Conservation (phyloP, 2,329 filamentous ascomycete genomes). For the Cercospora nicotianae region DNA sequence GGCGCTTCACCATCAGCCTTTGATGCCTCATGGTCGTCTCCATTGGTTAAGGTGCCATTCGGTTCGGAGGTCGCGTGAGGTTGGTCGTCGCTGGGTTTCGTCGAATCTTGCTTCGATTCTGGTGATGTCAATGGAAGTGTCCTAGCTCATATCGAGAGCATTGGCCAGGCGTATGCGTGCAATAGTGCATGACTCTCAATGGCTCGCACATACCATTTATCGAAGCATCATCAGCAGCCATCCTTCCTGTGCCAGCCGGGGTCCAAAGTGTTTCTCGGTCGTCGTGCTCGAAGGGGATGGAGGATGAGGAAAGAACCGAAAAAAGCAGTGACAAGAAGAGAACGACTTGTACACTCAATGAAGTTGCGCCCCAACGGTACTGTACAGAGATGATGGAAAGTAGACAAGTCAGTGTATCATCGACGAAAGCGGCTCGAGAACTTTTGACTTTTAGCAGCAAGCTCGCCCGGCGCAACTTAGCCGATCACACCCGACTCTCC, state of each 20-base stretch:
- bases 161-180: not conserved
- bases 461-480: not conserved
- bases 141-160: not conserved
- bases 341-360: slow-evolving; percentile 12
- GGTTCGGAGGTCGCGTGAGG: slow-evolving; percentile 17
- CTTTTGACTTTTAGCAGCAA: slow-evolving; percentile 8
- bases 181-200: not conserved
- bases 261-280: not conserved
- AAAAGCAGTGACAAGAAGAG: slow-evolving; percentile 3
- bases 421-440: not conserved
- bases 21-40: slow-evolving; percentile 19
- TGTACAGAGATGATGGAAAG: slow-evolving; percentile 6
- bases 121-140: not conserved
- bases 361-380: not conserved
- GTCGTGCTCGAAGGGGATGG: not conserved
- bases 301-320: not conserved
- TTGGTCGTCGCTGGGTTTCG: slow-evolving; percentile 12
- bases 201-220: slow-evolving; percentile 18
- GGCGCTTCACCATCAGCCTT: slow-evolving; percentile 27
- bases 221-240: slow-evolving; percentile 22
- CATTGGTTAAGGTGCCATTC: slow-evolving; percentile 24
- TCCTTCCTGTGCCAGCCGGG: slow-evolving; percentile 8
- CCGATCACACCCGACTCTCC: slow-evolving; percentile 3
- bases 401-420: slow-evolving; percentile 3
- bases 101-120: slow-evolving; percentile 17